Evolutionary conservation across 78 protist genomes (phyloP).

Genomic region (Pirum gemmata): DNA sequence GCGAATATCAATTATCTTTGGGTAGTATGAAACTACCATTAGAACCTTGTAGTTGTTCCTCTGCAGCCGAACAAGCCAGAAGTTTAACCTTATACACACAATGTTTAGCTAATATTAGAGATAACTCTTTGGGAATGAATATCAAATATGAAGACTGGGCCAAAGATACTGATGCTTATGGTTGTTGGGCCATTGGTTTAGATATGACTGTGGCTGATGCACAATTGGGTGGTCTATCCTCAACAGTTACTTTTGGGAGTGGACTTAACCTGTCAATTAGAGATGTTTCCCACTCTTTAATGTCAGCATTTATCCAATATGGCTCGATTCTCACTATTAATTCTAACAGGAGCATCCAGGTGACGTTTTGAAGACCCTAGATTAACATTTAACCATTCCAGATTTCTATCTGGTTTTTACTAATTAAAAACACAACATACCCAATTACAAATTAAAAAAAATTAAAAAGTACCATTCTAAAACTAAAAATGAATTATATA

Average conservation of each 20-base stretch:
- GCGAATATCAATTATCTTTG: background rate
- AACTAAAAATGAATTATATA: too few relatives aligned
- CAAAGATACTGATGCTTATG: too few relatives aligned
- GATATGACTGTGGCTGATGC: background rate
- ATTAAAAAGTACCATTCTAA: too few relatives aligned
- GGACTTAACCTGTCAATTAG: background rate
- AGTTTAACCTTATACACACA: background rate
- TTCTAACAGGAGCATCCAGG: background rate
- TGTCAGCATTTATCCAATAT: background rate
- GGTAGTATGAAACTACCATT: background rate
- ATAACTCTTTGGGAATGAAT: background rate
- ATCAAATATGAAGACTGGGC: background rate
- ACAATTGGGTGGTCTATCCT: background rate
- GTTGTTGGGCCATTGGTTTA: background rate
- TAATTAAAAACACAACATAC: too few relatives aligned
- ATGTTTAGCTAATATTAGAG: background rate
- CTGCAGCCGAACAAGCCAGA: background rate
- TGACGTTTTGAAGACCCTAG: background rate
- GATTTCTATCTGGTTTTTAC: too few relatives aligned
- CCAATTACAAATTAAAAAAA: background rate
- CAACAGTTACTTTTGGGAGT: background rate
- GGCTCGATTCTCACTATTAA: background rate
- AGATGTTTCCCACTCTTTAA: background rate
- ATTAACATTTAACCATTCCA: too few relatives aligned
- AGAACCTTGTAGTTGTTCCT: background rate